Evolutionary conservation across 108 stramenopile genomes (phyloP).

Genomic region (Nitzschia inconspicua): DNA sequence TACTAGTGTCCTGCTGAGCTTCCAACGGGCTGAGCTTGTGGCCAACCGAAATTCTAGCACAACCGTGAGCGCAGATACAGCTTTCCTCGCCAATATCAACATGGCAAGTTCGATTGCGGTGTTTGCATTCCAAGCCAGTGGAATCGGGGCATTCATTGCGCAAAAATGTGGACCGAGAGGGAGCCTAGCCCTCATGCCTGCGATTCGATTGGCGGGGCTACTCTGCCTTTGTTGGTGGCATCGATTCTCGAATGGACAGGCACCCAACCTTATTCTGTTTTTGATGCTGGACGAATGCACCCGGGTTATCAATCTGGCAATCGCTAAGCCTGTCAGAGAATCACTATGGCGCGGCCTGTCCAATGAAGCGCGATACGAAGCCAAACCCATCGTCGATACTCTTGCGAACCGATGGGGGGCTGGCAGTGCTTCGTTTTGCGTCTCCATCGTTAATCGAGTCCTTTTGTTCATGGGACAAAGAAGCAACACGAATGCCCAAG

Average conservation of each 20-base stretch:
- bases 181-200: slow-evolving; percentile 78
- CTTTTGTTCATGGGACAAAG: slow-evolving; percentile 44
- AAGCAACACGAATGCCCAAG: not conserved
- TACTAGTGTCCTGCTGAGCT: slow-evolving; percentile 76
- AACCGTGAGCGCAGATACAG: slow-evolving; percentile 66
- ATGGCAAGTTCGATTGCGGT: slow-evolving; percentile 77
- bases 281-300: slow-evolving; percentile 84
- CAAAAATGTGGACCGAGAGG: slow-evolving; percentile 60
- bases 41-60: slow-evolving; percentile 47
- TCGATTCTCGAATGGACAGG: slow-evolving; percentile 50
- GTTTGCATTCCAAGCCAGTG: slow-evolving; percentile 79
- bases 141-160: slow-evolving; percentile 73
- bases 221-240: slow-evolving; percentile 80
- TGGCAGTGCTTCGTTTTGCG: slow-evolving; percentile 85
- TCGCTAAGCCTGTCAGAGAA: slow-evolving; percentile 88
- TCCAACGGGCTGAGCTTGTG: slow-evolving; percentile 84
- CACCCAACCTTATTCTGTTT: slow-evolving; percentile 76
- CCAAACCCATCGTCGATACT: slow-evolving; percentile 90
- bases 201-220: slow-evolving; percentile 67
- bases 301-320: slow-evolving; percentile 82
- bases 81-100: slow-evolving; percentile 87
- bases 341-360: slow-evolving; percentile 81
- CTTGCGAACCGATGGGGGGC: slow-evolving; percentile 90
- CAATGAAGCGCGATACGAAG: slow-evolving; percentile 86
- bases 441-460: slow-evolving; percentile 56